Evolutionary conservation across 1,284 basidiomycete genomes (phyloP), one percentile per base, ranked within the genome.

Genomic region (Boletus semigastroideus): DNA sequence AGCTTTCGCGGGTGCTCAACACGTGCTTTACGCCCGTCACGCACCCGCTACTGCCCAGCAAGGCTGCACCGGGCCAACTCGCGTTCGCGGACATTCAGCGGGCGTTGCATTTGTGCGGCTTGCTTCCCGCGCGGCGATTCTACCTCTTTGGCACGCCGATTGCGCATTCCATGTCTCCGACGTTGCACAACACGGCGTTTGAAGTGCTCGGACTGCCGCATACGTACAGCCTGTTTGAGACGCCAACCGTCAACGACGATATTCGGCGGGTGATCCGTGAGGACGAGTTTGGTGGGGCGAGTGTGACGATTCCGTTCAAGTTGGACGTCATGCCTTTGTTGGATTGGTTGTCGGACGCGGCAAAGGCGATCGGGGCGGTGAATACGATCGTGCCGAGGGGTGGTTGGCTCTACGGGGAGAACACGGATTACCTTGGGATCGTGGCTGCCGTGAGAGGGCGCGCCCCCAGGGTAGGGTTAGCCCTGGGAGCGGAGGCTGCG

Each of bases 231-330:
- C 74, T 90, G n/a, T 74, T 91, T 44, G 92, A 98, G 74, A 90
- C 90, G 0, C 65, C 74, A 13, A 71, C 74, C 7, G 78, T 96
- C 1, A 83, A 84, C 47, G 80, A 86, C 17, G 77, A 80, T 46
- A 77, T 97, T 57, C 79, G 80, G 59, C 72, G 78, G 0, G 76
- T 86, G 2, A 74, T 98, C 14, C 70, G 76, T 0, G 75, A 82
- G 9, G 77, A 83, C 0, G 82, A 87, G 49, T 99, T 98, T 71
- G 96, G 96, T 16, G 96, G 96, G 4, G 95, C 95, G 8, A 94
- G 91, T 7, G 94, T 98, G 22, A 99, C 97, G 5, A 96, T 97
- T 57, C 94, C 94, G 3, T 87, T 88, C 76, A 98, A 98, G 72
- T 74, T 95, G 39, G 87, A 92, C 53, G 79, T 97, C 58, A 91